Conservation (phyloP, 139 green algal genomes). For the Pseudopediastrum boryanum region DNA sequence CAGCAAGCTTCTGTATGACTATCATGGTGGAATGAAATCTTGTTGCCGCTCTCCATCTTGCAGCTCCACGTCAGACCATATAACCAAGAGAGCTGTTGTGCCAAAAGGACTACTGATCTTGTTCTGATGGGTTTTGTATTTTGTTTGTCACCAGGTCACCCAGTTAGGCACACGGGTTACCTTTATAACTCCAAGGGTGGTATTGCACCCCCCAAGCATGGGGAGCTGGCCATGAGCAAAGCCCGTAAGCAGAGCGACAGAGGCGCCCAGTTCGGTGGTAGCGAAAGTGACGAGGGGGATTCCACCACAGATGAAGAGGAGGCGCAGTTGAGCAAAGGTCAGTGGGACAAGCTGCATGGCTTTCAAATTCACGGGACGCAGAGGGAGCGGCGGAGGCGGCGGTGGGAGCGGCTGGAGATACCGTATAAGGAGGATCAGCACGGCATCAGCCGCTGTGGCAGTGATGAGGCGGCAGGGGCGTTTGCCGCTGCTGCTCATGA, state of each 20-base stretch:
- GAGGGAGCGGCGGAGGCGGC: not conserved
- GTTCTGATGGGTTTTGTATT: no score
- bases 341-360: not conserved
- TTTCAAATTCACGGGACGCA: conserved; percentile 1
- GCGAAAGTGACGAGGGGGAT: not conserved
- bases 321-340: not conserved
- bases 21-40: no score
- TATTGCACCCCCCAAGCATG: conserved; percentile 4
- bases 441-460: not conserved
- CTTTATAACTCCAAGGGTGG: not conserved
- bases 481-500: not conserved
- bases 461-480: not conserved
- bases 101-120: no score
- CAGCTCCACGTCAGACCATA: no score
- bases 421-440: not conserved
- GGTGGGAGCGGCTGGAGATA: not conserved
- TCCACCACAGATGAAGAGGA: conserved; percentile 14
- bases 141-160: conserved; percentile 7
- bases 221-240: not conserved
- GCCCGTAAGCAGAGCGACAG: not conserved
- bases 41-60: no score
- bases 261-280: conserved; percentile 22
- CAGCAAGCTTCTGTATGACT: conserved; percentile 2
- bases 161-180: conserved; percentile 4
- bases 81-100: no score